Percentiles rank a stretch among this genome's conserved stretches.
Evolutionary conservation across 495 filamentous ascomycete species (phyloP).

Genomic region (Achaetomiella virescens): DNA sequence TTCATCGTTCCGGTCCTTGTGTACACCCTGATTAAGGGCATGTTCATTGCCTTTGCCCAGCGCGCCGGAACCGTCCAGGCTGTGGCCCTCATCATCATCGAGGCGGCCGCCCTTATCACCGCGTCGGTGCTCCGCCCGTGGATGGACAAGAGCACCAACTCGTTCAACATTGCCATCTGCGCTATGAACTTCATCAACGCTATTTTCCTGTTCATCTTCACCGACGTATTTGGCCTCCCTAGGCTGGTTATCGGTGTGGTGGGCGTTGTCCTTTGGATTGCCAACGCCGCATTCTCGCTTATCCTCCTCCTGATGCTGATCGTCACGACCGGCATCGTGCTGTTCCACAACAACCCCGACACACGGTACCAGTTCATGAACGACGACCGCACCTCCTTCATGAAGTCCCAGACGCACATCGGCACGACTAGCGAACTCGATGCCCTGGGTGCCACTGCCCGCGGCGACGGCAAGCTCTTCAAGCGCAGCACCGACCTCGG

Average conservation of each 20-base stretch:
- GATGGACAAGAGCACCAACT: conserved; percentile 99
- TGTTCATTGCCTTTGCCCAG: conserved; percentile 88
- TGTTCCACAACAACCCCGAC: conserved; percentile 93
- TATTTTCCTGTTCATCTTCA: conserved; percentile 79
- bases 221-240: conserved; percentile 78
- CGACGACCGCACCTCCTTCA: conserved; percentile 93
- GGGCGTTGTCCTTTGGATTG: conserved; percentile 88
- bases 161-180: conserved; percentile 90
- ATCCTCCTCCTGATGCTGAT: conserved; percentile 84
- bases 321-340: conserved; percentile 71
- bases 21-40: conserved; percentile 78
- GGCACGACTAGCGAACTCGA: conserved; percentile 75
- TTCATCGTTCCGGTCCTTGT: conserved; percentile 79
- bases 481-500: conserved; percentile 60
- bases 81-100: conserved; percentile 77
- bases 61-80: conserved; percentile 69
- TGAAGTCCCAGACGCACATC: conserved; percentile 92
- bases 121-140: conserved; percentile 81
- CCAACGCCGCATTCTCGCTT: conserved; percentile 82
- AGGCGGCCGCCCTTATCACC: conserved; percentile 71
- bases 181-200: conserved; percentile 86
- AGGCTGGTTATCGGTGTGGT: conserved; percentile 85
- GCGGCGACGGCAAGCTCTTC: conserved; percentile 68
- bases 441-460: conserved; percentile 85
- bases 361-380: conserved; percentile 94